These are phyloP conservation scores for Ophiocordyceps camponoti-saundersi DNA, from an alignment of 2,329 filamentous ascomycete species.

Conservation along the genomic window DNA sequence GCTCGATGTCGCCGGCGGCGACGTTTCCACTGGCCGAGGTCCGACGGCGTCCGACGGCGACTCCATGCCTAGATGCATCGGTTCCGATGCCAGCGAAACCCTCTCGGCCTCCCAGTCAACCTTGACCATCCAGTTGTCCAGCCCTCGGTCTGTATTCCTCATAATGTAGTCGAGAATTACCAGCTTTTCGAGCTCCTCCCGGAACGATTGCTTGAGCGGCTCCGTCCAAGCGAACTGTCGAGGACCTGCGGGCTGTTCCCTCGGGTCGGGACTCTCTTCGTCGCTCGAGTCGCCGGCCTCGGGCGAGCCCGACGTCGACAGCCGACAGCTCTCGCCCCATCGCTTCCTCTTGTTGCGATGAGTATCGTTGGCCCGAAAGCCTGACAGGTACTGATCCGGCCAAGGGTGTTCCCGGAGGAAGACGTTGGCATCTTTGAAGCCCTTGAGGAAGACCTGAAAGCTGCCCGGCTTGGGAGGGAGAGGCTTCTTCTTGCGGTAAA, in stretches of 20 bases:
- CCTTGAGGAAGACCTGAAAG: constrained; percentile 94
- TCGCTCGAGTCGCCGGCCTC: constrained; percentile 49
- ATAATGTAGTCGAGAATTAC: constrained; percentile 98
- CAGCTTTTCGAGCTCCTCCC: constrained; percentile 90
- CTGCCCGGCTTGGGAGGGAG: constrained; percentile 84
- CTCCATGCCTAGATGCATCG: constrained; percentile 49
- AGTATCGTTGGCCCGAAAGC: constrained; percentile 51
- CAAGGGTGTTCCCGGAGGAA: constrained; percentile 92
- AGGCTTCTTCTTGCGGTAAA: constrained; percentile 71
- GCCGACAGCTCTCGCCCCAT: constrained; percentile 74
- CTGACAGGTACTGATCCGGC: constrained; percentile 72
- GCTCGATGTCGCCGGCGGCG: constrained; percentile 20
- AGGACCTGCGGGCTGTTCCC: constrained; percentile 31
- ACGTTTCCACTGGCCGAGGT: constrained; percentile 44
- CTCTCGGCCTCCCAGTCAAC: constrained; percentile 73
- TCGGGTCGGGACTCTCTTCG: constrained; percentile 29
- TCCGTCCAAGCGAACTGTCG: constrained; percentile 74
- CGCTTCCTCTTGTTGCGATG: constrained; percentile 50
- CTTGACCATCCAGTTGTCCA: constrained; percentile 99
- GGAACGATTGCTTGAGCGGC: constrained; percentile 71
- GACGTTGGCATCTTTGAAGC: constrained; percentile 91
- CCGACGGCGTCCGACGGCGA: constrained; percentile 22
- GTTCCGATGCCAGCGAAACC: constrained; percentile 75
- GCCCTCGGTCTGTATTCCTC: constrained; percentile 89
- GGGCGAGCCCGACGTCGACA: constrained; percentile 28